A percentile compares a stretch with the other conserved stretches of the same genome.
phyloP scores from a whole-genome alignment of 768 basidiomycete species.

The Phaeotremella skinneri region DNA sequence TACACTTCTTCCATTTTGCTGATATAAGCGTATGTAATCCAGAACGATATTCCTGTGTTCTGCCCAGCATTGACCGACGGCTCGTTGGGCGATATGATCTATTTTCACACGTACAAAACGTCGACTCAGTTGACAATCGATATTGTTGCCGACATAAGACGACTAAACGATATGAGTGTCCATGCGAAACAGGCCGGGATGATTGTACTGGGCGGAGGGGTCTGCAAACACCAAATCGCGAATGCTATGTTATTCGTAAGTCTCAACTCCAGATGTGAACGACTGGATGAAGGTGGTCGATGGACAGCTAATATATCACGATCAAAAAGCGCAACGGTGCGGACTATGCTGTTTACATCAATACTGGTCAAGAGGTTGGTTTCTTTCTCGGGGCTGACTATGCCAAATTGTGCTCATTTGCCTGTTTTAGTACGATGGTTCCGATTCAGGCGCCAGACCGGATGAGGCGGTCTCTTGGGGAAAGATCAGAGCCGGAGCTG shows the following conservation, averaged over 20 bases:
- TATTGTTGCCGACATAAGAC: constrained; percentile 90
- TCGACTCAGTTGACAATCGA: constrained; percentile 78
- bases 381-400: background rate
- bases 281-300: constrained; percentile 1
- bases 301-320: constrained; percentile 15
- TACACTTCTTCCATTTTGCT: background rate
- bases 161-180: constrained; percentile 82
- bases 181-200: constrained; percentile 91
- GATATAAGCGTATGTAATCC: constrained; percentile 36
- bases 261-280: background rate
- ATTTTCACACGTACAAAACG: constrained; percentile 91
- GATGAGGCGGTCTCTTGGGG: constrained; percentile 99
- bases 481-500: constrained; percentile 77
- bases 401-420: background rate
- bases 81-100: constrained; percentile 97
- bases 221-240: constrained; percentile 99
- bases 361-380: constrained; percentile 82
- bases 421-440: constrained; percentile 73
- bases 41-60: constrained; percentile 99
- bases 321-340: constrained; percentile 99
- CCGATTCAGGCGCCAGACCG: constrained; percentile 92
- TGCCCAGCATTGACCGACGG: constrained; percentile 98
- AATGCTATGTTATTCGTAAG: constrained; percentile 97
- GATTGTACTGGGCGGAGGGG: constrained; percentile 96
- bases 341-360: constrained; percentile 95